phyloP scores from a whole-genome alignment of 495 filamentous ascomycete genomes.

The Penicillium taxi region DNA sequence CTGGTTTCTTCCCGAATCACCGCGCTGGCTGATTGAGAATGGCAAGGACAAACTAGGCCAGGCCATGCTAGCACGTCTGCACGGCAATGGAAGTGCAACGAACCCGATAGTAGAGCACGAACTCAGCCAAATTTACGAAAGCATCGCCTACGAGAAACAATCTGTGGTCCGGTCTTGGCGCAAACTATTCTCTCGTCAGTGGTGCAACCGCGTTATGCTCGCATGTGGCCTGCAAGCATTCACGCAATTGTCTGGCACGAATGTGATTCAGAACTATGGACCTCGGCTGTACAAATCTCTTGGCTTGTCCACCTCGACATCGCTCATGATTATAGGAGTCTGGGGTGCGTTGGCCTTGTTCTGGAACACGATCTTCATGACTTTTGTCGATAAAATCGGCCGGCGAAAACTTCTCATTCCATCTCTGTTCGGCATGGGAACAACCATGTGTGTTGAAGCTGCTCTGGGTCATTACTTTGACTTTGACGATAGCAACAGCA shows the following conservation, averaged over 20 bases:
- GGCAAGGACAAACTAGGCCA: conserved; percentile 39
- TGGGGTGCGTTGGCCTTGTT: conserved; percentile 42
- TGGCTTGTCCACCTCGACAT: conserved; percentile 34
- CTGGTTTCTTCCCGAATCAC: conserved; percentile 48
- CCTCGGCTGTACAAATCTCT: conserved; percentile 43
- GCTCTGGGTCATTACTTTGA: conserved; percentile 31
- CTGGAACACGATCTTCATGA: conserved; percentile 44
- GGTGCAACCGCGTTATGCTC: conserved; percentile 42
- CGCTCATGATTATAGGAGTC: conserved; percentile 46
- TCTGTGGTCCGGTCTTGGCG: conserved; percentile 33
- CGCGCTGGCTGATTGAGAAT: conserved; percentile 49
- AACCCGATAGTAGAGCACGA: conserved; percentile 42
- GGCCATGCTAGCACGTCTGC: conserved; percentile 34
- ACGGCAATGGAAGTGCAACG: conserved; percentile 29
- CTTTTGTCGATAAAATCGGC: conserved; percentile 45
- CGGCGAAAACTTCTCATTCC: conserved; percentile 46
- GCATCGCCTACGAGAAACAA: conserved; percentile 32
- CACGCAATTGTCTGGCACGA: conserved; percentile 45
- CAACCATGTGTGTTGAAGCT: conserved; percentile 43
- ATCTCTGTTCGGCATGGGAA: conserved; percentile 45
- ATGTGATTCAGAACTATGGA: conserved; percentile 47
- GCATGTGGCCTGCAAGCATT: conserved; percentile 48
- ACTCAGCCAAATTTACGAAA: conserved; percentile 37
- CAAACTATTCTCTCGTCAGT: conserved; percentile 33
- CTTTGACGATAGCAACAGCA: conserved; percentile 18